A percentile compares a stretch with the other conserved stretches of the same genome.
These are phyloP conservation scores for Ambrosiella xylebori DNA, from an alignment of 2,329 filamentous ascomycete species.

Conservation along the genomic window DNA sequence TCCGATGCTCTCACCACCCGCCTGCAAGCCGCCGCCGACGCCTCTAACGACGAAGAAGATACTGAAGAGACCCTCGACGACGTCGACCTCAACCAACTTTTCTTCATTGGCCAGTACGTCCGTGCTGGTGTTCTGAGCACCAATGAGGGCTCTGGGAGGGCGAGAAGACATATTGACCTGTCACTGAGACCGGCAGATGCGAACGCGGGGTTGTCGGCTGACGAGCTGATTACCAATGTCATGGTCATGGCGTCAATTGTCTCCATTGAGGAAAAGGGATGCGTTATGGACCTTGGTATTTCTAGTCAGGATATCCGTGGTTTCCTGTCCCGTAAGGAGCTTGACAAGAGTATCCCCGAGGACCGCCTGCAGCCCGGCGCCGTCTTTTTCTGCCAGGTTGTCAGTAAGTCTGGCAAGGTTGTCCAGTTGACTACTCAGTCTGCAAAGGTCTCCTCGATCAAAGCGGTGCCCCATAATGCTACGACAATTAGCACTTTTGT, in stretches of 20 bases:
- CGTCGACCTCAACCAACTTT: conserved; percentile 51
- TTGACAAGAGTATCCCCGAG: conserved; percentile 48
- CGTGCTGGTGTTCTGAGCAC: conserved; percentile 71
- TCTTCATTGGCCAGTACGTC: conserved; percentile 72
- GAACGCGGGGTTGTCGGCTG: conserved; percentile 56
- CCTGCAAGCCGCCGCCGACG: conserved; percentile 48
- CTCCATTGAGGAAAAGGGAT: conserved; percentile 90
- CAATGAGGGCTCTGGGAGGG: conserved; percentile 37
- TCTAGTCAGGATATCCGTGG: conserved; percentile 50
- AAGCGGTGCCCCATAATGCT: conserved; percentile 52
- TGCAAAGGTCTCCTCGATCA: conserved; percentile 48
- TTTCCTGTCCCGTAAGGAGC: conserved; percentile 72
- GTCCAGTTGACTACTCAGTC: conserved; percentile 68
- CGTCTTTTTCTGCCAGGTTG: conserved; percentile 70
- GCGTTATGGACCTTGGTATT: conserved; percentile 82
- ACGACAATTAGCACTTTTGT: conserved; percentile 81
- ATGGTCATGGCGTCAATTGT: conserved; percentile 75
- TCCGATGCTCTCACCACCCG: conserved; percentile 62
- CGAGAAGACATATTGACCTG: conserved; percentile 70
- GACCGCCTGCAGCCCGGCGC: conserved; percentile 62
- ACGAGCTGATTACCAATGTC: conserved; percentile 56
- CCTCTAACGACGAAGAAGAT: conserved; percentile 35
- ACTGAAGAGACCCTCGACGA: conserved; percentile 28
- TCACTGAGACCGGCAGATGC: conserved; percentile 64
- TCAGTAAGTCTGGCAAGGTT: conserved; percentile 63